Evolutionary conservation across 1,284 basidiomycete species (phyloP), one percentile per base, ranked within the genome.

Genomic region (Schizophyllum amplum): DNA sequence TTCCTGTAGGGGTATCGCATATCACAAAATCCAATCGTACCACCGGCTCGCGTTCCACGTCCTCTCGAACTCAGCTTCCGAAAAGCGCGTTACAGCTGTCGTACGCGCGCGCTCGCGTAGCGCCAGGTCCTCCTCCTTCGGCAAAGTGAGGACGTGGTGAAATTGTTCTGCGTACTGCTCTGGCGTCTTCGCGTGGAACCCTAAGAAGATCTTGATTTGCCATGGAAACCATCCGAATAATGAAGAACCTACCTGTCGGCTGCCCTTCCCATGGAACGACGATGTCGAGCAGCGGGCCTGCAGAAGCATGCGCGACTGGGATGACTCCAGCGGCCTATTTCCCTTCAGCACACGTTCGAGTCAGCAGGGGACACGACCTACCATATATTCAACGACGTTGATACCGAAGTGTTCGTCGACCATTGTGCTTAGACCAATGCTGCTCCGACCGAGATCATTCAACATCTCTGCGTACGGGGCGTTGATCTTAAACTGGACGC

Each of bases 391-490:
- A 6, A 99, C 96, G 20, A 99, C 82, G 65, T 95, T 97, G 69
- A 99, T 99, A 1, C 97, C 97, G 64, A 99, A 99, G 69, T 99
- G 96, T 71, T 99, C 97, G 67, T 99, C 95, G 1, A 95, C 83
- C 96, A 99, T 99, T 4, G 96, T 98, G 67, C 92, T 96, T 23
- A 98, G 69, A 0, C 97, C 96, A 4, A 98, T 79, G 58, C 86
- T 90, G 0, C 94, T 86, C 15, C 72, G 72, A 0, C 84, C 80
- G 1, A 99, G 77, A 73, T 84, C 84, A 1, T 71, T 61, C 1
- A 95, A 77, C 60, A 98, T 80, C 7, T 79, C 78, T 0, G 81
- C 63, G 63, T 90, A 98, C 1, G 88, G 73, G 0, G 92, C 92
- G 64, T 98, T 98, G 51, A 97, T 80, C 4, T 90, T 72, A 62